These are phyloP conservation scores for Zygnema circumcarinatum DNA, from an alignment of 139 green algal species.

Conservation along the genomic window DNA sequence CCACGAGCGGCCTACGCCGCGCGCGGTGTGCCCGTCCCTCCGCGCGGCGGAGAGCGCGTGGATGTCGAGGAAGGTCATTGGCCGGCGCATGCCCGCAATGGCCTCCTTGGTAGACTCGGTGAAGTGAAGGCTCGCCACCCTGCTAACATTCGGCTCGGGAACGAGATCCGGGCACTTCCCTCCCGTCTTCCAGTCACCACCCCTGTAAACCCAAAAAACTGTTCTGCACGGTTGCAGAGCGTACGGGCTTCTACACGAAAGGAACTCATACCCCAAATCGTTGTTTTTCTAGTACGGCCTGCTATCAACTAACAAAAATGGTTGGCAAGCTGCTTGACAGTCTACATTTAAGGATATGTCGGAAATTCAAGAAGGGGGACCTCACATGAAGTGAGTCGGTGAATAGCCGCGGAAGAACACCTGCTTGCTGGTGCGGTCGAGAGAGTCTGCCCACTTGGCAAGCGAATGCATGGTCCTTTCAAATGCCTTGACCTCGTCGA, in stretches of 20 bases:
- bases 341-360: neutral
- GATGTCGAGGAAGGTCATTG: constrained; percentile 19
- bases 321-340: too few species aligned
- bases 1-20: too few species aligned
- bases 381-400: constrained; percentile 10
- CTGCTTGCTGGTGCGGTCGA: neutral
- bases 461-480: neutral
- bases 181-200: constrained; percentile 19
- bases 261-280: too few species aligned
- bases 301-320: too few species aligned
- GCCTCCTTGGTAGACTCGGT: neutral
- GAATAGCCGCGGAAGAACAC: neutral
- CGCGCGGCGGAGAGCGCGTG: neutral
- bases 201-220: neutral
- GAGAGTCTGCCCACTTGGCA: neutral
- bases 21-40: neutral
- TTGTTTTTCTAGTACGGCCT: too few species aligned
- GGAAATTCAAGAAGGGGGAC: neutral
- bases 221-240: neutral
- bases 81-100: neutral
- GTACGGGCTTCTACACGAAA: neutral
- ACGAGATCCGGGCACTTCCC: neutral
- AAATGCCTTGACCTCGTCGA: neutral
- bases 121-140: neutral
- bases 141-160: neutral